Evolutionary conservation across 306 rosid genomes (phyloP).

Genomic region (Coriaria nepalensis): DNA sequence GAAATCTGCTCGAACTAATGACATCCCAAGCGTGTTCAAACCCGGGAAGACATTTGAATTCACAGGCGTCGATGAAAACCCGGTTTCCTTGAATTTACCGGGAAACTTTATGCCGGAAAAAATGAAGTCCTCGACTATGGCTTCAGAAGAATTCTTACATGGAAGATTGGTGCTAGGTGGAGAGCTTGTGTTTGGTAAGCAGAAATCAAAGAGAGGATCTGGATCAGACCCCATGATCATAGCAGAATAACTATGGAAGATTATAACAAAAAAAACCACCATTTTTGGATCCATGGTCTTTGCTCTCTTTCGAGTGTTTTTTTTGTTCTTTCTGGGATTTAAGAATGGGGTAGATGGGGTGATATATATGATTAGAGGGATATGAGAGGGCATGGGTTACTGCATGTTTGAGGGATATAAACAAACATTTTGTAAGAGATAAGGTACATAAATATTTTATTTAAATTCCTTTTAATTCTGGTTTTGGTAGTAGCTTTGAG

Average conservation of each 20-base stretch:
- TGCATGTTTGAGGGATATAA: no score
- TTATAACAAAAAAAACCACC: slow-evolving; percentile 12
- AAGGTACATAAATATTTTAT: no score
- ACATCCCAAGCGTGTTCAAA: slow-evolving; percentile 83
- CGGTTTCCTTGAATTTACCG: slow-evolving; percentile 48
- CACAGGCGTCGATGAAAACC: slow-evolving; percentile 45
- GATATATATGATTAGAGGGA: no score
- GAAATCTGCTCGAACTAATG: slow-evolving; percentile 71
- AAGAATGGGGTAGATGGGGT: no score
- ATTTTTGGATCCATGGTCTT: no score
- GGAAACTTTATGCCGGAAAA: slow-evolving; percentile 53
- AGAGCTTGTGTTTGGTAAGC: slow-evolving; percentile 36
- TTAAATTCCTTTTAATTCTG: no score
- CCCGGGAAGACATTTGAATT: slow-evolving; percentile 68
- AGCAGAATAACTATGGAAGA: slow-evolving; percentile 22
- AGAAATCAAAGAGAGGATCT: slow-evolving; percentile 75
- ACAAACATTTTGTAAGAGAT: no score
- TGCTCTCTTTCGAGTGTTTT: no score
- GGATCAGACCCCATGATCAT: slow-evolving; percentile 60
- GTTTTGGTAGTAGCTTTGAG: no score
- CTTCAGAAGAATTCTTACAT: slow-evolving; percentile 68
- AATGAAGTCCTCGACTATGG: slow-evolving; percentile 56
- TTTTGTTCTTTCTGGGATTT: no score
- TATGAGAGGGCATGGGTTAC: no score
- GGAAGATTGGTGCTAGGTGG: slow-evolving; percentile 12